Conservation (phyloP, 768 basidiomycete species). For the Tricholomella constricta region DNA sequence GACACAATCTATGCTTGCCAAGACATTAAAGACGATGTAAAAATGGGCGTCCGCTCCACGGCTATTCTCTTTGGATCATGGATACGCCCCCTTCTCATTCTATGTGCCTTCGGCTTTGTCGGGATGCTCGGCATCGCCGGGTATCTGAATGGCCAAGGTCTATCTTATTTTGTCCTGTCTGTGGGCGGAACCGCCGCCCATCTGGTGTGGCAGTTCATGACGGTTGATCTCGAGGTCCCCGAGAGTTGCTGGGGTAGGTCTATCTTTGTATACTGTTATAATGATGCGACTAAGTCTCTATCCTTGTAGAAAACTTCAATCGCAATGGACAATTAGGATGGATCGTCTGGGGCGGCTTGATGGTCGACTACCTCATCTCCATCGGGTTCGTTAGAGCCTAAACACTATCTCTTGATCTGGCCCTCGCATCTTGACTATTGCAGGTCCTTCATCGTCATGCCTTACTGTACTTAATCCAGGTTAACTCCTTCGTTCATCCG, state of each 20-base stretch:
- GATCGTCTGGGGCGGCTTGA: constrained; percentile 47
- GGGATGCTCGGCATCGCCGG: constrained; percentile 54
- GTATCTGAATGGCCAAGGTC: constrained; percentile 51
- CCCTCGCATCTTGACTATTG: neutral
- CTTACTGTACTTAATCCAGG: neutral
- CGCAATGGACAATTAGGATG: constrained; percentile 48
- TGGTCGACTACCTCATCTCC: constrained; percentile 37
- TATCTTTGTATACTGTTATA: neutral
- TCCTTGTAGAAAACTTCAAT: constrained; percentile 42
- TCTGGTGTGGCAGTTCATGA: constrained; percentile 48
- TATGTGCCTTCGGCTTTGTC: constrained; percentile 55
- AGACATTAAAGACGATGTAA: constrained; percentile 73
- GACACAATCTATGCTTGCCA: constrained; percentile 66
- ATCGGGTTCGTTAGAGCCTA: constrained; percentile 1
- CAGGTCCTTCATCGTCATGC: neutral
- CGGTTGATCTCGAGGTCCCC: constrained; percentile 43
- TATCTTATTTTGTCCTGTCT: constrained; percentile 45
- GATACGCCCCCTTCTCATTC: constrained; percentile 56
- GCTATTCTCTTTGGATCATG: constrained; percentile 69
- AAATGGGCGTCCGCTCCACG: constrained; percentile 74
- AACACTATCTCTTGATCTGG: neutral
- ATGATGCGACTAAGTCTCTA: neutral
- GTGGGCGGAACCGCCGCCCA: constrained; percentile 47
- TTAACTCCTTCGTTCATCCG: neutral
- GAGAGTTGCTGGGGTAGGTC: constrained; percentile 50